Evolutionary conservation across 2,329 filamentous ascomycete genomes (phyloP).

Genomic region (Diatrype stigma): DNA sequence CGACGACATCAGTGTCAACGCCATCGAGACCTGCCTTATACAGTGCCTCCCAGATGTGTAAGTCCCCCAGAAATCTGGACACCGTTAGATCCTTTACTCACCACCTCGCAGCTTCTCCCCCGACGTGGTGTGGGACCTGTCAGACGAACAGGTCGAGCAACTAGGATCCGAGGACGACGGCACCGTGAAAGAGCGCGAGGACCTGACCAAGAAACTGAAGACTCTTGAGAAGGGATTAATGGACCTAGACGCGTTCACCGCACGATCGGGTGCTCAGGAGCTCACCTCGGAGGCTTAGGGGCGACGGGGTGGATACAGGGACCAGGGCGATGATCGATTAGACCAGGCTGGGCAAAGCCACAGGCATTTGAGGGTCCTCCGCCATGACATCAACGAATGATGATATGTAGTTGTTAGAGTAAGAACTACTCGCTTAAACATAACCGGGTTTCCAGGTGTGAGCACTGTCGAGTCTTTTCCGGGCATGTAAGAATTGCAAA

Average conservation of each 20-base stretch:
- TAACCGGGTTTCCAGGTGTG: too few relatives aligned
- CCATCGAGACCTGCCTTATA: constrained; percentile 21
- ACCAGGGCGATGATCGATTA: too few relatives aligned
- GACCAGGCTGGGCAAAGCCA: too few relatives aligned
- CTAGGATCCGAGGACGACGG: constrained; percentile 20
- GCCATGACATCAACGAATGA: too few relatives aligned
- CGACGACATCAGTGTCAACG: constrained; percentile 23
- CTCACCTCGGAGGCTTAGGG: neutral
- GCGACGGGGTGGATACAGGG: too few relatives aligned
- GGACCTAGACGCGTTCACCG: constrained; percentile 21
- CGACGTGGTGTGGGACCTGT: constrained; percentile 22
- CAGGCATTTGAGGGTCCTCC: too few relatives aligned
- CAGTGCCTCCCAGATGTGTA: constrained; percentile 23
- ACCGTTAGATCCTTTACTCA: neutral
- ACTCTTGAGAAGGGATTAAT: constrained; percentile 19
- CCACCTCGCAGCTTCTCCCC: constrained; percentile 14
- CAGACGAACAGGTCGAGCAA: constrained; percentile 15
- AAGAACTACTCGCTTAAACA: too few relatives aligned
- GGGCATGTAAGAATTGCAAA: too few relatives aligned
- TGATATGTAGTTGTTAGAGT: too few relatives aligned
- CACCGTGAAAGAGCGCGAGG: constrained; percentile 15
- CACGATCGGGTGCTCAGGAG: constrained; percentile 12
- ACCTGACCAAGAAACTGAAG: constrained; percentile 14
- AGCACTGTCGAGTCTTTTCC: too few relatives aligned
- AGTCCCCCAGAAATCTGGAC: constrained; percentile 1